These are phyloP conservation scores for Monosporozyma servazzii DNA, from an alignment of 805 yeast species.

Conservation along the genomic window DNA sequence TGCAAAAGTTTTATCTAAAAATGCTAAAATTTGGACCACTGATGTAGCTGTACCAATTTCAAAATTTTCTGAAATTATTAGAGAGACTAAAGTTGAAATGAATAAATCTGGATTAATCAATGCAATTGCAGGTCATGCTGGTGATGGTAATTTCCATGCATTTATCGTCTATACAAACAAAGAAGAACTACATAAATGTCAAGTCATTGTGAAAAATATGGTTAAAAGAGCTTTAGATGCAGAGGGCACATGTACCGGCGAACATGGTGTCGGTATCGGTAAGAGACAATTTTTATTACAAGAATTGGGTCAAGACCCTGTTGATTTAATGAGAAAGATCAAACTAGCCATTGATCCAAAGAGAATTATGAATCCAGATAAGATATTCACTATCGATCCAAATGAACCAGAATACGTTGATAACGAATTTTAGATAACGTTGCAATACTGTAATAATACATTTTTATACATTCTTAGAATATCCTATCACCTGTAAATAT, in stretches of 20 bases:
- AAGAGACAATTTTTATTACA: slow-evolving; percentile 50
- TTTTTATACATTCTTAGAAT: not conserved
- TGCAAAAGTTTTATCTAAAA: slow-evolving; percentile 42
- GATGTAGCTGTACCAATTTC: slow-evolving; percentile 82
- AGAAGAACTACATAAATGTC: slow-evolving; percentile 39
- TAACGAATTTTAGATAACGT: not conserved
- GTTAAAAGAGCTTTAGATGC: slow-evolving; percentile 54
- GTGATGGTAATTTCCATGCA: slow-evolving; percentile 77
- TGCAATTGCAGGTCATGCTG: slow-evolving; percentile 71
- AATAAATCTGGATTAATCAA: slow-evolving; percentile 42
- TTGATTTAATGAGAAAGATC: slow-evolving; percentile 62
- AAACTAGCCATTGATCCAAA: slow-evolving; percentile 70
- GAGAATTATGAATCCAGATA: slow-evolving; percentile 57
- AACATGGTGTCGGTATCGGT: slow-evolving; percentile 80
- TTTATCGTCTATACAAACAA: slow-evolving; percentile 50
- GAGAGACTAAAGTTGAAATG: slow-evolving; percentile 52
- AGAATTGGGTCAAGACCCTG: slow-evolving; percentile 61
- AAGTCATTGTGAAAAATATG: slow-evolving; percentile 48
- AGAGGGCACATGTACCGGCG: slow-evolving; percentile 83
- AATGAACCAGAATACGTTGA: slow-evolving; percentile 11
- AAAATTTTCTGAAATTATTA: slow-evolving; percentile 50
- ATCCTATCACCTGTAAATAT: not conserved
- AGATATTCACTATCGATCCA: slow-evolving; percentile 64
- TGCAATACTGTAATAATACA: not conserved
- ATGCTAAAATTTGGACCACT: slow-evolving; percentile 58